Evolutionary conservation across 495 filamentous ascomycete genomes (phyloP), one percentile per base, ranked within the genome.

Genomic region (Poronia punctata): DNA sequence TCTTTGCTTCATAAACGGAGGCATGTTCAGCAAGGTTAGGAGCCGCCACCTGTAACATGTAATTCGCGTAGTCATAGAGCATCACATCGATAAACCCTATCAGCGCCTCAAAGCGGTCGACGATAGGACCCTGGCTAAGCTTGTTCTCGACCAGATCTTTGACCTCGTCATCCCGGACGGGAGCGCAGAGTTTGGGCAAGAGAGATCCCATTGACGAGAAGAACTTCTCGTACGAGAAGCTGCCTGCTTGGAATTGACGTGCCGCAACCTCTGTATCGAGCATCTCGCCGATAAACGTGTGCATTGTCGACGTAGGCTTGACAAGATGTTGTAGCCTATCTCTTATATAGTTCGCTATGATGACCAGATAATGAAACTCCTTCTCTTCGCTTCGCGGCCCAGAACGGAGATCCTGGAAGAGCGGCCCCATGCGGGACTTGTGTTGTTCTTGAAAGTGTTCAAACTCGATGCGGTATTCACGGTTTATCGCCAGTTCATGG

Each of bases 61-160:
- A 97, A 57, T 98, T 98, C 6, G 88, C 85, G 52, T 96, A 89
- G 56, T 98, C 92, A 38, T 96, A 76, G n/a, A 87, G 83, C 49
- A 98, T 78, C 35, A 89, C 72, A 53, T 98, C 87, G 37, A 96
- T 86, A 25, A 93, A 82, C 38, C 81, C 77, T 54, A 94, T 83
- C 19, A 97, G 67, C 21, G 84, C 80, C 39, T 88, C 82, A 4
- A 96, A 68, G 33, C 88, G 84, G 48, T 86, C 80, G 14, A 95
- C 88, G 31, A 89, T 79, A 59, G 88, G 83, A 1, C 83, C 83
- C n/a, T 72, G 57, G 23, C 62, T 61, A 4, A 82, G 77, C 16
- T 67, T 81, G 51, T 87, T 79, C 15, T 86, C 79, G 2, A 82
- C 67, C 15, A 97, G 74, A 2, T 71, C 78, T 53, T 88, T 85